Evolutionary conservation across 345 rosid genomes (phyloP).

Genomic region (Isatis tinctoria): DNA sequence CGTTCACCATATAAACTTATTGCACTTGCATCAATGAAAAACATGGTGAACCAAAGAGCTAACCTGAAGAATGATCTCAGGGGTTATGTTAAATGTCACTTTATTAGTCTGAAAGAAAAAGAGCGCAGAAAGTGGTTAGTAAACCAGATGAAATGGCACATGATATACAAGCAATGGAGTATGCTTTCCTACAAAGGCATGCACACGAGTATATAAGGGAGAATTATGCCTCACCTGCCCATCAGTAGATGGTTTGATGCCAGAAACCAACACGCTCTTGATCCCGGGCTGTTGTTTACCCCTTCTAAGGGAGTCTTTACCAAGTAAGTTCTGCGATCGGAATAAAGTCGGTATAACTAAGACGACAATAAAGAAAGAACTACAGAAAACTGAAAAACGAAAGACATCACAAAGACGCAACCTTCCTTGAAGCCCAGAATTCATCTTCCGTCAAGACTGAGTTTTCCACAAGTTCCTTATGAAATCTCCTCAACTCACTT

Average conservation of each 20-base stretch:
- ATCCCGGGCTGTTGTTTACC: constrained; percentile 69
- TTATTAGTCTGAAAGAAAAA: constrained; percentile 67
- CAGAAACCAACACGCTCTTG: constrained; percentile 80
- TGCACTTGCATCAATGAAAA: too few species aligned
- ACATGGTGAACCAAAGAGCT: too few species aligned
- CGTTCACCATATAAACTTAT: too few species aligned
- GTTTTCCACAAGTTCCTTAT: constrained; percentile 23
- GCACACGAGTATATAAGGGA: not conserved
- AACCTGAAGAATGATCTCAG: constrained; percentile 42
- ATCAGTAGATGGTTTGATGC: constrained; percentile 67
- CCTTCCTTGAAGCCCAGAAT: constrained; percentile 95
- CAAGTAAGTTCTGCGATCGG: constrained; percentile 61
- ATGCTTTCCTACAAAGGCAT: not conserved
- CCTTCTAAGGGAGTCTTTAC: constrained; percentile 50
- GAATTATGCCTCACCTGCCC: constrained; percentile 59
- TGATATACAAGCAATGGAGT: not conserved
- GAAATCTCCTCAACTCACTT: constrained; percentile 28
- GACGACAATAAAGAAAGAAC: not conserved
- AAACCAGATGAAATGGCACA: not conserved
- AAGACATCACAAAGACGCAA: constrained; percentile 18
- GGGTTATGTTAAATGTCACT: constrained; percentile 76
- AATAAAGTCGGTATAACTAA: constrained; percentile 10
- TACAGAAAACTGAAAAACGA: not conserved
- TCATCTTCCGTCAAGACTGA: constrained; percentile 36
- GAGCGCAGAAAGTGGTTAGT: not conserved